Conservation (phyloP, 345 rosid genomes). For the Ceriops decandra region DNA sequence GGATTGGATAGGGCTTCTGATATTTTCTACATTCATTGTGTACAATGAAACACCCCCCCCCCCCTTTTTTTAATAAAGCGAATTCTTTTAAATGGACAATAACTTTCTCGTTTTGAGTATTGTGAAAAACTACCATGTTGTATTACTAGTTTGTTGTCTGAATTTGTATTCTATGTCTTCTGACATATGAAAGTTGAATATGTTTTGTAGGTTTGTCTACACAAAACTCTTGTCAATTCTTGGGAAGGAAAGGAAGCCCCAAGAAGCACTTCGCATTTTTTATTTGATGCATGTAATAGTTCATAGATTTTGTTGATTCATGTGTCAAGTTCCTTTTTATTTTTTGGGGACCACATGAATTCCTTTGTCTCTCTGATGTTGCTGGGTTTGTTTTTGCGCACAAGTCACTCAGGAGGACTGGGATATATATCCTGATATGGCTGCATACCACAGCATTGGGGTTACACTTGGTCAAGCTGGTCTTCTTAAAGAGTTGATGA, state of each 20-base stretch:
- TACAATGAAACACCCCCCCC: no score
- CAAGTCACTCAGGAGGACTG: conserved; percentile 57
- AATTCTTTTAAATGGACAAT: not conserved
- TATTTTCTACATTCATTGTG: no score
- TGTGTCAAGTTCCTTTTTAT: not conserved
- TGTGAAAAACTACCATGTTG: no score
- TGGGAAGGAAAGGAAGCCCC: conserved; percentile 63
- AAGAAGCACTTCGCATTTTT: conserved; percentile 65
- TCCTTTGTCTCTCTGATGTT: conserved; percentile 12
- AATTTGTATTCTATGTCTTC: not conserved
- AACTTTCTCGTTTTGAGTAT: not conserved
- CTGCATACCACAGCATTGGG: conserved; percentile 75
- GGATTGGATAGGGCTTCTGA: no score
- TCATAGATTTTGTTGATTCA: conserved; percentile 14
- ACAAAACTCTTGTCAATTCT: conserved; percentile 83
- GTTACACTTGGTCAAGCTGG: conserved; percentile 93
- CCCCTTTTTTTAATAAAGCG: no score
- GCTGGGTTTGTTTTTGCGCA: conserved; percentile 29
- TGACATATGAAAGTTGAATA: not conserved
- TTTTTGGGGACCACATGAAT: not conserved
- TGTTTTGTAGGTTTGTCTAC: conserved; percentile 79
- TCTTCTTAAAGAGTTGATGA: conserved; percentile 60
- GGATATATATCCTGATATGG: conserved; percentile 82
- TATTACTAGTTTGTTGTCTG: not conserved
- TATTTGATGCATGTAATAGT: conserved; percentile 73